Conservation (phyloP, 192 early-diverging fungal genomes). For the Backusella sp. region DNA sequence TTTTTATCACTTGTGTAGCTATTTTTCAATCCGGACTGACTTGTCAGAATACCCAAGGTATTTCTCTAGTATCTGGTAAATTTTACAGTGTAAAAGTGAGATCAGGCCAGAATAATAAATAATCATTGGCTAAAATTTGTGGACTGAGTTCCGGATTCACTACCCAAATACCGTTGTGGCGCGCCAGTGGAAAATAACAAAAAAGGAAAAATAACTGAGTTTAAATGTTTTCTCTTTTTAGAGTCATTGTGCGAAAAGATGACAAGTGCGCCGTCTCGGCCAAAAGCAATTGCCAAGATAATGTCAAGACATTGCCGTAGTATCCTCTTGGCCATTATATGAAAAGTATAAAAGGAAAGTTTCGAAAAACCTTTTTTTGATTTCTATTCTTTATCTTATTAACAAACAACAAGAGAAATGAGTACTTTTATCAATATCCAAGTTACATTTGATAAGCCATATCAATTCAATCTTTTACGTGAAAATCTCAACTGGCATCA, state of each 20-base stretch:
- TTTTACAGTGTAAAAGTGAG: too few species aligned
- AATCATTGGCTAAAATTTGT: too few species aligned
- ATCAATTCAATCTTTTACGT: constrained; percentile 1
- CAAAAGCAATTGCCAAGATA: background rate
- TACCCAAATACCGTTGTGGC: too few species aligned
- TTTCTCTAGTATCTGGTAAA: too few species aligned
- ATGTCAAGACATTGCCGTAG: background rate
- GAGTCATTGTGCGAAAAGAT: background rate
- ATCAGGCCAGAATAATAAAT: too few species aligned
- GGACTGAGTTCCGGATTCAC: too few species aligned
- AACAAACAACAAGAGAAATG: background rate
- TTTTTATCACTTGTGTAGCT: too few species aligned
- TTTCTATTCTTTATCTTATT: background rate
- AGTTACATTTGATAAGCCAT: background rate
- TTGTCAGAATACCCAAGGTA: too few species aligned
- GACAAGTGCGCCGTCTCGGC: background rate
- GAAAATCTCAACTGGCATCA: background rate
- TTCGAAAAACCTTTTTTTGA: background rate
- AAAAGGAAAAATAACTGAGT: background rate
- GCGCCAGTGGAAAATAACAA: background rate
- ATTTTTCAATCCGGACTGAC: too few species aligned
- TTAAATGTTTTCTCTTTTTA: background rate
- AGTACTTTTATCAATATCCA: background rate
- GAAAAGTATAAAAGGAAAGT: background rate
- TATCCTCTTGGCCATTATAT: background rate